Percentiles rank a stretch among this genome's conserved stretches.
Conservation (phyloP, 805 yeast genomes). For the Metschnikowia vanudenii region DNA sequence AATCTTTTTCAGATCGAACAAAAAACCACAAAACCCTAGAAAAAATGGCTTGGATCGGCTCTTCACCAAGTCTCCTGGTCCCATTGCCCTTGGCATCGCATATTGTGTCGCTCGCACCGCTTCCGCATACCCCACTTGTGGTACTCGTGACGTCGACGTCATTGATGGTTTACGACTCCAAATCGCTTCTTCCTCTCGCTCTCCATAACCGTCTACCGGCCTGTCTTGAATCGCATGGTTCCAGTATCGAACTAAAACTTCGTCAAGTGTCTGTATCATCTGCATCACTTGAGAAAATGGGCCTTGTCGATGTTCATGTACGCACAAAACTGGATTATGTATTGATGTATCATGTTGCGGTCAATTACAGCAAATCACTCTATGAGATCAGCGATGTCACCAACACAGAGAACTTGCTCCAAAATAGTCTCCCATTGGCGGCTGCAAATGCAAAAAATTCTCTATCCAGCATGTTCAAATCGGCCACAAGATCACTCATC, state of each 20-base stretch:
- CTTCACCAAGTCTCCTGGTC: conserved; percentile 29
- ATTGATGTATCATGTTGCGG: conserved; percentile 22
- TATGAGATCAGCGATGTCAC: conserved; percentile 30
- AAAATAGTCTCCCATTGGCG: conserved; percentile 36
- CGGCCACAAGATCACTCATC: conserved; percentile 34
- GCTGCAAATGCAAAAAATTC: conserved; percentile 26
- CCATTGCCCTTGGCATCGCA: conserved; percentile 23
- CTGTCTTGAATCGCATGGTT: conserved; percentile 17
- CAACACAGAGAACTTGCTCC: conserved; percentile 31
- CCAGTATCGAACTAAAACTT: conserved; percentile 16
- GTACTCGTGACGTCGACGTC: conserved; percentile 11
- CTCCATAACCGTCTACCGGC: conserved; percentile 16
- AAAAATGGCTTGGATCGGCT: conserved; percentile 38
- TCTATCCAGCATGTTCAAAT: conserved; percentile 28
- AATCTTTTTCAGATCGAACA: background rate
- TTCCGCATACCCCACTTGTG: conserved; percentile 20
- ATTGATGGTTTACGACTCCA: conserved; percentile 10
- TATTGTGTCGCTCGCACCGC: conserved; percentile 8
- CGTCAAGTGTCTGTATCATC: conserved; percentile 39
- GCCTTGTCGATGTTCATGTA: conserved; percentile 15
- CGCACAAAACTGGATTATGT: conserved; percentile 14
- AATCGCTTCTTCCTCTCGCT: conserved; percentile 17
- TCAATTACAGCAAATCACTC: conserved; percentile 31
- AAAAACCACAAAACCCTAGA: background rate
- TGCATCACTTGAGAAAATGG: conserved; percentile 26